phyloP scores from a whole-genome alignment of 352 stramenopile species.

The Globisporangium alternatum region DNA sequence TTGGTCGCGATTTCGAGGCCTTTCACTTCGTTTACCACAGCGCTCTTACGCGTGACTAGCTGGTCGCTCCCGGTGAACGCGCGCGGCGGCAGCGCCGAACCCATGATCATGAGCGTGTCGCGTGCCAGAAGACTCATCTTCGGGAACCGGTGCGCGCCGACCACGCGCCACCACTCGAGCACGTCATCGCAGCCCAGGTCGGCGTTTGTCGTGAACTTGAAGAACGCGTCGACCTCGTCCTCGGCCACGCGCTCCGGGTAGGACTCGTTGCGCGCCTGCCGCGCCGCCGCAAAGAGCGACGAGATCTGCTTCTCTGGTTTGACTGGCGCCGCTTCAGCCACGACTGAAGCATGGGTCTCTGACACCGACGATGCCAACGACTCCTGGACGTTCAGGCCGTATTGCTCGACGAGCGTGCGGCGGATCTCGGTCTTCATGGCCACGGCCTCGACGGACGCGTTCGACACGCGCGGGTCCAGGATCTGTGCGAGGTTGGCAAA shows the following conservation, averaged over 20 bases:
- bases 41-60: not conserved
- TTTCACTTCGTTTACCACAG: conserved; percentile 1
- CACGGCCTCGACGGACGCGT: conserved; percentile 9
- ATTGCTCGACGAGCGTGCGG: conserved; percentile 5
- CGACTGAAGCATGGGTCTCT: not conserved
- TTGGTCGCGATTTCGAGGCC: not conserved
- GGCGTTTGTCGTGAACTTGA: conserved; percentile 13
- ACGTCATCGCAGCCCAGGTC: conserved; percentile 13
- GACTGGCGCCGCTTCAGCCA: not conserved
- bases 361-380: not conserved
- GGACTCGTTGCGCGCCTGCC: conserved; percentile 12
- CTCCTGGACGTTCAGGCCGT: conserved; percentile 7
- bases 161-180: conserved; percentile 12
- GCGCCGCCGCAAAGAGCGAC: conserved; percentile 12
- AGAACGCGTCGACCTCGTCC: conserved; percentile 18
- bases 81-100: conserved; percentile 6
- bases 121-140: conserved; percentile 12
- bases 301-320: conserved; percentile 7
- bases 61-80: conserved; percentile 11
- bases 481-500: conserved; percentile 14
- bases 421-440: conserved; percentile 12
- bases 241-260: conserved; percentile 6
- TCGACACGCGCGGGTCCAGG: conserved; percentile 14
- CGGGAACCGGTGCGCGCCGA: conserved; percentile 14
- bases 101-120: conserved; percentile 15